Evolutionary conservation across 441 rosid genomes (phyloP), one percentile per base, ranked within the genome.

Genomic region (Adansonia grandidieri): DNA sequence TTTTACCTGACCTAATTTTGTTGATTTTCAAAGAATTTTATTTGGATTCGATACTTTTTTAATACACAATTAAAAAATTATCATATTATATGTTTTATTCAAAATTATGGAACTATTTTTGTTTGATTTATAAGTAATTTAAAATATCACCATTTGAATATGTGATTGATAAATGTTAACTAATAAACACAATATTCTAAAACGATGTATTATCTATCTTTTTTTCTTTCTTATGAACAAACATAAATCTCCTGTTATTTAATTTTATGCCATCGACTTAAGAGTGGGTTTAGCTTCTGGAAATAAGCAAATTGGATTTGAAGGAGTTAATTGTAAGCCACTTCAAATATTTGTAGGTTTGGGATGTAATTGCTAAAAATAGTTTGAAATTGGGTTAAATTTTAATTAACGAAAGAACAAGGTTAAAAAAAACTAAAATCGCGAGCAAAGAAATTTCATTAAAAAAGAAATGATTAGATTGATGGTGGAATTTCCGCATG

Each of bases 401-500:
- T 62, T 4, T 62, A 62, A 28, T 62, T 62, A 60, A 62, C 28
- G 13, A 28, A 62, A 11, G 28, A 0, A 5, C n/a, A 13, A 13
- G 11, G 15, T 24, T 13, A 62, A 60, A 22, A 13, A 13, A 7
- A 32, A 1, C 11, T 13, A 62, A 60, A 22, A 53, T 53, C 4
- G 14, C 13, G 17, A 60, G 9, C 15, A 44, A 9, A 47, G 32
- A 32, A 5, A 5, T 40, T 40, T 40, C 44, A 40, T 0, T 0
- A 54, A 37, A 56, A 54, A 73, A 71, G 37, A 42, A n/a, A 54
- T 14, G 10, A 32, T 63, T 5, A 10, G 47, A 24, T 54, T 37
- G 65, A 51, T 28, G 4, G 22, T 22, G 48, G 60, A 42, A 8
- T 78, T 22, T 37, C 78, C 84, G 78, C 82, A 53, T 80, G 84